A percentile compares a stretch with the other conserved stretches of the same genome.
These are phyloP conservation scores for Aurinia saxatilis DNA, from an alignment of 345 rosid species.

Conservation along the genomic window DNA sequence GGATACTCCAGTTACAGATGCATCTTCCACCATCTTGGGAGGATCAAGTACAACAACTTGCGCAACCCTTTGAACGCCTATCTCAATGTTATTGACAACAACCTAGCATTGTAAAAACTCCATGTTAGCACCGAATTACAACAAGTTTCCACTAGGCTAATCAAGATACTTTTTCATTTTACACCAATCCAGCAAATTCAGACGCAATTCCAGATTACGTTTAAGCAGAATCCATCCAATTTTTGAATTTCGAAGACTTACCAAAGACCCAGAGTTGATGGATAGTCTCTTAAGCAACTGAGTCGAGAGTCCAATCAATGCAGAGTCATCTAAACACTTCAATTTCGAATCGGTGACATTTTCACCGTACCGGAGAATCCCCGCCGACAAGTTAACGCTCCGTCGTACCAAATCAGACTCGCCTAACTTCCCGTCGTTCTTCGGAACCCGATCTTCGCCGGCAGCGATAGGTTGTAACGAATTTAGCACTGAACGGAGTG, in stretches of 20 bases:
- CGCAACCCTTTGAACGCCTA: constrained; percentile 42
- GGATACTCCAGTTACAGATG: constrained; percentile 4
- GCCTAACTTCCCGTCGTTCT: background rate
- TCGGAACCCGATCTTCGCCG: constrained; percentile 6
- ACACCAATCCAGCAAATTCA: too few relatives aligned
- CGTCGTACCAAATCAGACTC: constrained; percentile 9
- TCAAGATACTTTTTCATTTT: too few relatives aligned
- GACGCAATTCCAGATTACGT: too few relatives aligned
- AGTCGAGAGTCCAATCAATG: constrained; percentile 61
- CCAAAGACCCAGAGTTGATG: constrained; percentile 72
- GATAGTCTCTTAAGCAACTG: constrained; percentile 60
- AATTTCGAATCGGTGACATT: constrained; percentile 27
- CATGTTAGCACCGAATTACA: background rate
- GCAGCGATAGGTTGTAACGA: constrained; percentile 27
- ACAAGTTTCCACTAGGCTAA: background rate
- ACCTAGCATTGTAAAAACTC: constrained; percentile 35
- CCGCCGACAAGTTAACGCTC: constrained; percentile 41
- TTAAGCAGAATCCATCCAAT: too few relatives aligned
- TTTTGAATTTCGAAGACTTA: constrained; percentile 19
- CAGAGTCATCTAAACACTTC: constrained; percentile 56
- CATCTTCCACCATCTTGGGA: constrained; percentile 33
- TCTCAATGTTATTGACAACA: constrained; percentile 49
- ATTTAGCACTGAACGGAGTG: constrained; percentile 49
- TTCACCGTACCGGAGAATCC: constrained; percentile 52
- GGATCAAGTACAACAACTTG: constrained; percentile 79